Conservation (phyloP, 1,284 basidiomycete genomes). For the Cutaneotrichosporon sp. region DNA sequence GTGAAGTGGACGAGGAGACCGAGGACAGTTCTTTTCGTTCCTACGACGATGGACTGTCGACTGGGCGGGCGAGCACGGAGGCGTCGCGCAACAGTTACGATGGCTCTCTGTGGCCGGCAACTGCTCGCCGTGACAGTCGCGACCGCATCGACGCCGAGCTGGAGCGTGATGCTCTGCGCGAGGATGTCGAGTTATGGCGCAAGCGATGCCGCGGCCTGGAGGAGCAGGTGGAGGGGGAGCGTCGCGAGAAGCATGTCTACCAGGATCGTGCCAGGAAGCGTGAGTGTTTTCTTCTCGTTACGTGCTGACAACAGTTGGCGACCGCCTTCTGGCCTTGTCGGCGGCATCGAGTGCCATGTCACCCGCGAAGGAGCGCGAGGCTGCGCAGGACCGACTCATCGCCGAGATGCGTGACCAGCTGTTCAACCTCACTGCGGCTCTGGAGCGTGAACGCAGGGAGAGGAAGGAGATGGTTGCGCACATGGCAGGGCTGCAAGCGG, state of each 20-base stretch:
- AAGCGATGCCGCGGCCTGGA: slow-evolving; percentile 38
- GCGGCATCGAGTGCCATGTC: slow-evolving; percentile 17
- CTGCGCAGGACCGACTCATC: slow-evolving; percentile 32
- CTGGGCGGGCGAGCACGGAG: slow-evolving; percentile 21
- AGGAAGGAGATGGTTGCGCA: slow-evolving; percentile 29
- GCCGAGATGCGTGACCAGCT: slow-evolving; percentile 46
- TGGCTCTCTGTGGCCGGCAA: slow-evolving; percentile 1
- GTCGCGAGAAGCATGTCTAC: slow-evolving; percentile 34
- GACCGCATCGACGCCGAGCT: slow-evolving; percentile 43
- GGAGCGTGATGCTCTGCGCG: slow-evolving; percentile 45
- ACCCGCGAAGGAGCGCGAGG: slow-evolving; percentile 20
- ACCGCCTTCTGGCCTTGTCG: slow-evolving; percentile 37
- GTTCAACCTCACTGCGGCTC: slow-evolving; percentile 36
- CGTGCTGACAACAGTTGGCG: slow-evolving; percentile 28
- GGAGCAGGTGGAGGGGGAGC: slow-evolving; percentile 41
- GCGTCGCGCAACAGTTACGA: slow-evolving; percentile 27
- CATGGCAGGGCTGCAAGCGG: slow-evolving; percentile 26
- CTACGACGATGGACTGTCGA: slow-evolving; percentile 12
- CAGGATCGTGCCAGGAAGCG: slow-evolving; percentile 46
- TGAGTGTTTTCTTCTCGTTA: slow-evolving; percentile 25
- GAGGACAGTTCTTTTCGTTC: slow-evolving; percentile 28
- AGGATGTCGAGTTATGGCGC: slow-evolving; percentile 48
- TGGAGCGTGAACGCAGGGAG: slow-evolving; percentile 42
- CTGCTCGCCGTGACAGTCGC: slow-evolving; percentile 19
- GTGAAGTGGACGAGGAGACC: slow-evolving; percentile 42